phyloP scores from a whole-genome alignment of 1,284 basidiomycete species.

The Sanguinoderma infundibulare region DNA sequence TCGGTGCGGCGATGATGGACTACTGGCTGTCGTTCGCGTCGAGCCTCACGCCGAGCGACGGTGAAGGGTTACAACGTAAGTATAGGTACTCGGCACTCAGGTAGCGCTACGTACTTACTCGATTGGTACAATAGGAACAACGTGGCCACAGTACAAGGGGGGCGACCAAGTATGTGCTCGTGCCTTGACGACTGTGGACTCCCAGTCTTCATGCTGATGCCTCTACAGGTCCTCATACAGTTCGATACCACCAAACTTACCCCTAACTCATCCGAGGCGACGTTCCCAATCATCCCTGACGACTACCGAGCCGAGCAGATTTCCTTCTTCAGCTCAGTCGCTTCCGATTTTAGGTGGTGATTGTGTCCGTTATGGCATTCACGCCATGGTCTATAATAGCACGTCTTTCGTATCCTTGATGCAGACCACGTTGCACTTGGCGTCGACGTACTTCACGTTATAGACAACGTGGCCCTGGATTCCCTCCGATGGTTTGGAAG shows the following conservation, averaged over 20 bases:
- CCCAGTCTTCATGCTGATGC: too few relatives aligned
- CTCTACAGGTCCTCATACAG: constrained; percentile 19
- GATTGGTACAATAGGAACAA: constrained; percentile 16
- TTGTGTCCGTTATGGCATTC: too few relatives aligned
- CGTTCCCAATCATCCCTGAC: constrained; percentile 18
- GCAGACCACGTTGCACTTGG: too few relatives aligned
- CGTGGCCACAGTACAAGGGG: constrained; percentile 22
- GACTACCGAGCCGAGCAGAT: constrained; percentile 18
- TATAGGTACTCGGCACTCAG: constrained; percentile 2
- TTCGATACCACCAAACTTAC: constrained; percentile 7
- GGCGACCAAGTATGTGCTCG: constrained; percentile 17
- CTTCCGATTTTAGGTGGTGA: neutral
- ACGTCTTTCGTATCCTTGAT: too few relatives aligned
- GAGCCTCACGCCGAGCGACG: constrained; percentile 54
- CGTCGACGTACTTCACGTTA: too few relatives aligned
- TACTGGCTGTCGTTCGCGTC: constrained; percentile 60
- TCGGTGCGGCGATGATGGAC: constrained; percentile 49
- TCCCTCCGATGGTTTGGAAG: too few relatives aligned
- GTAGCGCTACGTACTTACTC: neutral
- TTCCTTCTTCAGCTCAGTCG: constrained; percentile 15
- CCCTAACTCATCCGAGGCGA: constrained; percentile 3
- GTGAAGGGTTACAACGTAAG: constrained; percentile 39
- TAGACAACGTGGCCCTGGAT: too few relatives aligned
- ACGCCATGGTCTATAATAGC: too few relatives aligned
- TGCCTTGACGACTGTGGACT: too few relatives aligned